These are phyloP conservation scores for Pycnococcus provasolii DNA, from an alignment of 139 green algal species.

Conservation along the genomic window DNA sequence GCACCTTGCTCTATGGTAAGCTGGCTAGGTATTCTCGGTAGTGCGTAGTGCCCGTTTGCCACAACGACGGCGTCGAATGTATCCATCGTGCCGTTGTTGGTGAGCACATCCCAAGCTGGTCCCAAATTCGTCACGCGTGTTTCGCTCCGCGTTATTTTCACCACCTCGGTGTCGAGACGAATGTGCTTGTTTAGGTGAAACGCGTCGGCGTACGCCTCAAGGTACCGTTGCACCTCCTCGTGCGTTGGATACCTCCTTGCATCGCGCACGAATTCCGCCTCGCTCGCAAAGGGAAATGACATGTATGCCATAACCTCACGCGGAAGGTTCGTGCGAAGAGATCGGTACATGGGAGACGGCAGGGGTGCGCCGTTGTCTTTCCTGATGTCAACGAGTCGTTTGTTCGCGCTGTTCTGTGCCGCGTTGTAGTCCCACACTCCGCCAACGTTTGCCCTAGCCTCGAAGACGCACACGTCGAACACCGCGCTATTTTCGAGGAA, in stretches of 20 bases:
- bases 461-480: slow-evolving; percentile 46
- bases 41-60: slow-evolving; percentile 70
- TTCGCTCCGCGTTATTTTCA: background rate
- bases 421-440: slow-evolving; percentile 51
- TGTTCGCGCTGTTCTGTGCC: slow-evolving; percentile 2
- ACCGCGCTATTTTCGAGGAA: slow-evolving; percentile 1
- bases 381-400: slow-evolving; percentile 66
- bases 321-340: slow-evolving; percentile 64
- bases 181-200: slow-evolving; percentile 34
- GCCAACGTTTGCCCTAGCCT: slow-evolving; percentile 48
- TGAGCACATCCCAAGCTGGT: background rate
- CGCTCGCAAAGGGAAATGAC: slow-evolving; percentile 50
- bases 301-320: slow-evolving; percentile 59
- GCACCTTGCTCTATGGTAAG: too few species aligned
- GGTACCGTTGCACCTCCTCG: slow-evolving; percentile 48
- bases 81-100: slow-evolving; percentile 4
- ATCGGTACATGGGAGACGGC: slow-evolving; percentile 44
- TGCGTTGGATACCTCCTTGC: slow-evolving; percentile 38
- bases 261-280: slow-evolving; percentile 31
- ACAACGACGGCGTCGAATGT: slow-evolving; percentile 74
- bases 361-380: slow-evolving; percentile 32
- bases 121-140: background rate
- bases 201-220: slow-evolving; percentile 42
- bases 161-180: slow-evolving; percentile 33
- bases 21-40: slow-evolving; percentile 31